Conservation (phyloP, 164 flowering plant species). For the Piper betle region DNA sequence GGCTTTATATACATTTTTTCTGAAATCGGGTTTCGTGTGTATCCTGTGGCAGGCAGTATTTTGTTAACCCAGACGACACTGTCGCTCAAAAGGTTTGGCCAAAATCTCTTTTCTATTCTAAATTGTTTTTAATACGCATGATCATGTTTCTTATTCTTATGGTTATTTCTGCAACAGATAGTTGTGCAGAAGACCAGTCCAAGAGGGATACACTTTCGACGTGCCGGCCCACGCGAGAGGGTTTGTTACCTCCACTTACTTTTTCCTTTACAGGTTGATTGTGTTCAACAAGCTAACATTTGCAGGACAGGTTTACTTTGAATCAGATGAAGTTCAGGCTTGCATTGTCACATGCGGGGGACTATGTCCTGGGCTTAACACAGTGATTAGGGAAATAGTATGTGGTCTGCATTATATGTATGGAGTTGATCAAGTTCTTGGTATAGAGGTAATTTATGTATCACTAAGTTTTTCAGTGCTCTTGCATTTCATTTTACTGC, state of each 20-base stretch:
- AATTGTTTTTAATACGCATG: no score
- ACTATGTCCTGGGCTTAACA: slow-evolving; percentile 92
- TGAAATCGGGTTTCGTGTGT: not conserved
- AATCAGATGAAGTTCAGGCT: slow-evolving; percentile 83
- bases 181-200: slow-evolving; percentile 65
- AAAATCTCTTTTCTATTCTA: no score
- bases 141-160: no score
- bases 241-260: slow-evolving; percentile 12
- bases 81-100: slow-evolving; percentile 57
- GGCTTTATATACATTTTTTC: not conserved
- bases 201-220: slow-evolving; percentile 72
- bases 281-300: not conserved
- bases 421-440: slow-evolving; percentile 66
- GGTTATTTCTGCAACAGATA: slow-evolving; percentile 21
- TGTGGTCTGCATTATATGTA: slow-evolving; percentile 76
- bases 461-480: not conserved
- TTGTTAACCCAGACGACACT: slow-evolving; percentile 73
- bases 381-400: slow-evolving; percentile 91
- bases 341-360: slow-evolving; percentile 97
- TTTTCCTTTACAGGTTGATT: not conserved
- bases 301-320: slow-evolving; percentile 54
- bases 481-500: not conserved
- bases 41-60: slow-evolving; percentile 61
- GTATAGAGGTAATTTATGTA: slow-evolving; percentile 37
- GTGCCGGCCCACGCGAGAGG: slow-evolving; percentile 80